Evolutionary conservation across 139 green algal species (phyloP).

Genomic region (Chlorella sp.): DNA sequence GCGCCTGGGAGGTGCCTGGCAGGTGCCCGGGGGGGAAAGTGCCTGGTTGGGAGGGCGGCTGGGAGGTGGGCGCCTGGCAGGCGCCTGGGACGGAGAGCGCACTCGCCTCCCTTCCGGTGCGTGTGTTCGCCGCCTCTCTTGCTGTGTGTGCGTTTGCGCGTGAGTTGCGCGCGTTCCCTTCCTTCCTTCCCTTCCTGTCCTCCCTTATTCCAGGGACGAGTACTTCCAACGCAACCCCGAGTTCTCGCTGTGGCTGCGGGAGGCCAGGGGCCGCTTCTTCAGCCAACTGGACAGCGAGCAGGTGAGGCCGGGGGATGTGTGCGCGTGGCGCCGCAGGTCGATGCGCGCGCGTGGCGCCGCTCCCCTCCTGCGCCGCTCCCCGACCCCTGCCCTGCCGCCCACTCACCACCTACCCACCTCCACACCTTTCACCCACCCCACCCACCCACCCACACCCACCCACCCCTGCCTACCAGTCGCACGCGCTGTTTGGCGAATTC

Average conservation of each 20-base stretch:
- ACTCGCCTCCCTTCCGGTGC: too few species aligned
- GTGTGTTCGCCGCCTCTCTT: not conserved
- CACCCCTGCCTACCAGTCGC: conserved; percentile 49
- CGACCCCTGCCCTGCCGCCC: not conserved
- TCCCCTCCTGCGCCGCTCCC: not conserved
- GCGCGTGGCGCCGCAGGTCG: not conserved
- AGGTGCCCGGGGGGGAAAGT: not conserved
- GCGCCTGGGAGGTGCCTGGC: too few species aligned
- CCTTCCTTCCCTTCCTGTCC: not conserved
- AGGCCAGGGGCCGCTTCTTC: conserved; percentile 49
- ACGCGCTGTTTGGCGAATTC: conserved; percentile 63
- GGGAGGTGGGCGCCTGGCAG: too few species aligned
- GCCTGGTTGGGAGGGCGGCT: not conserved
- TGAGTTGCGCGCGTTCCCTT: too few species aligned
- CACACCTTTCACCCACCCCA: not conserved
- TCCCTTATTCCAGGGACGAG: conserved; percentile 31
- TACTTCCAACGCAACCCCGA: conserved; percentile 64
- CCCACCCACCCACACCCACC: conserved; percentile 25
- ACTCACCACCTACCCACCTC: not conserved
- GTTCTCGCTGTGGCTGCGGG: conserved; percentile 64
- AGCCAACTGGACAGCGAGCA: conserved; percentile 6
- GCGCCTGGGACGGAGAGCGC: too few species aligned
- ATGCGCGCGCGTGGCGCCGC: not conserved
- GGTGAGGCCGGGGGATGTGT: not conserved
- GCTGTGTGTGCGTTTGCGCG: not conserved